Percentiles rank a stretch among this genome's conserved stretches.
Evolutionary conservation across 1,284 basidiomycete genomes (phyloP).

Genomic region (Leucoagaricus sp.): DNA sequence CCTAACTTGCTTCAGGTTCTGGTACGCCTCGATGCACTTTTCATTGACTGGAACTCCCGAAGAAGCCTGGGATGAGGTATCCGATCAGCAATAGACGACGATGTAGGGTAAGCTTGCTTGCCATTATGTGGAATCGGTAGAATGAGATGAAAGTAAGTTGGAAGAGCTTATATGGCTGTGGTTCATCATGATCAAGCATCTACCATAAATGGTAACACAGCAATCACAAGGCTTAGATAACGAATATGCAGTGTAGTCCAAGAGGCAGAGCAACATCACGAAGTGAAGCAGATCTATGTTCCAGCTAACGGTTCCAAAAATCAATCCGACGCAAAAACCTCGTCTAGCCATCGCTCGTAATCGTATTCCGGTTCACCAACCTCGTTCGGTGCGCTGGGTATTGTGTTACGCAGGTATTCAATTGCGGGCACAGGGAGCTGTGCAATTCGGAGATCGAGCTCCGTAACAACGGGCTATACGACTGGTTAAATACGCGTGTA

Average conservation of each 20-base stretch:
- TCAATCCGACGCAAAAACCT: conserved; percentile 55
- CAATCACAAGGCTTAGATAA: conserved; percentile 15
- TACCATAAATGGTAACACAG: conserved; percentile 13
- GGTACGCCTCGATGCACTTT: conserved; percentile 65
- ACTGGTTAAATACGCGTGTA: conserved; percentile 16
- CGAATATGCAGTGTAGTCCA: not conserved
- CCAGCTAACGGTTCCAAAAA: no score
- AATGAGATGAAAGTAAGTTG: conserved; percentile 12
- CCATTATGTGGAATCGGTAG: conserved; percentile 5
- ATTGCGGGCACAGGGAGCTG: conserved; percentile 79
- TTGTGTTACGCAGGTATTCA: conserved; percentile 80
- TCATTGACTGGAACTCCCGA: conserved; percentile 74
- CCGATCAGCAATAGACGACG: not conserved
- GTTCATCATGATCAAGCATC: conserved; percentile 15
- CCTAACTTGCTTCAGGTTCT: conserved; percentile 74
- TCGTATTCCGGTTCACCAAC: conserved; percentile 71
- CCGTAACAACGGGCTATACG: conserved; percentile 86
- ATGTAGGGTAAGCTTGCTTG: not conserved
- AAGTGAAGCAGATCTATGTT: no score
- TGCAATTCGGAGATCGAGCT: conserved; percentile 90
- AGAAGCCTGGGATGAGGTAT: conserved; percentile 44
- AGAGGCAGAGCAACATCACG: no score
- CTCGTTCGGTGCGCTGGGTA: conserved; percentile 58
- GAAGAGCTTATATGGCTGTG: conserved; percentile 14
- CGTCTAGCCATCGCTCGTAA: conserved; percentile 77